Evolutionary conservation across 148 eudicot genomes (phyloP), one percentile per base, ranked within the genome.

Genomic region (Arctostaphylos glauca): DNA sequence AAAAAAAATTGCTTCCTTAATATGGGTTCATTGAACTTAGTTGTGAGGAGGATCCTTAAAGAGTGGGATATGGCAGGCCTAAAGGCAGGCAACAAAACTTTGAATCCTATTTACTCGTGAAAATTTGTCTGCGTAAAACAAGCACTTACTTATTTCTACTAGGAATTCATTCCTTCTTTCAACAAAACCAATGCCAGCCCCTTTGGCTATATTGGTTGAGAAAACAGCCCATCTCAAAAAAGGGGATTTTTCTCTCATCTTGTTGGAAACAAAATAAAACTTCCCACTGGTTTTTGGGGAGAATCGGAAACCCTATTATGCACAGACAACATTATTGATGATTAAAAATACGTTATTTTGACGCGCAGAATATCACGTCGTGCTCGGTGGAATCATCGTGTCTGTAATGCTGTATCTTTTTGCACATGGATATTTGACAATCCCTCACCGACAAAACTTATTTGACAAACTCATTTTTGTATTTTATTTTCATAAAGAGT

Each of bases 81-180:
- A 18, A 53, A 76, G 62, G 79, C 59, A 76, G 60, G 47, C 79
- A 76, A 25, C 19, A 52, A 31, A 25, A 53, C 62, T 53, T 53
- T 15, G 46, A 16, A 52, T 53, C 43, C 31, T 53, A 16, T 76
- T 53, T 76, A 52, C 60, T 53, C 5, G 79, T 53, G 60, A 21
- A 38, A 53, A 15, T 76, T 25, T 76, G 79, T 76, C 62, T 31
- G 53, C 25, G 46, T 44, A 44, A 31, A 31, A 75, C 58, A 75
- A 10, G 7, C 18, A 12, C 43, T 16, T n/a, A 14, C 18, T 19
- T 19, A 18, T 15, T 19, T 76, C 79, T 15, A 23, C 60, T 38
- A 48, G 78, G 78, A 50, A 23, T 5, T 2, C 46, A 74, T 74
- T 74, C 7, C 77, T 74, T 74, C 77, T 74, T 74, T 74, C 25